A percentile compares a stretch with the other conserved stretches of the same genome.
Evolutionary conservation across 2,329 filamentous ascomycete genomes (phyloP).

Genomic region (Claviceps sp.): DNA sequence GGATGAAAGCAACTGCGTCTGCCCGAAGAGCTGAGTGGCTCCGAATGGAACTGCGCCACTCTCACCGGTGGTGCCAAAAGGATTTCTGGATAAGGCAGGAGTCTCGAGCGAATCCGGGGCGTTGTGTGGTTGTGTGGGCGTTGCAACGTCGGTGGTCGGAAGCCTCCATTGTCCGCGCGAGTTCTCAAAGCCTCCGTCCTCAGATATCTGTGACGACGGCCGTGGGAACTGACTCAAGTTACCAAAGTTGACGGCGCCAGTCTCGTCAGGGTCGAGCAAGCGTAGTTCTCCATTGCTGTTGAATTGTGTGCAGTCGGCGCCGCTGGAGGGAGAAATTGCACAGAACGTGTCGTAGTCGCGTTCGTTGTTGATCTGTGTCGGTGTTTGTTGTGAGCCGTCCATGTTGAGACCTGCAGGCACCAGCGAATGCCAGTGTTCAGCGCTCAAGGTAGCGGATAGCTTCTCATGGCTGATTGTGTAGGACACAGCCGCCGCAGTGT

Average conservation of each 20-base stretch:
- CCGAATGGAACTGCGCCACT: conserved; percentile 22
- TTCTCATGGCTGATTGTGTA: conserved; percentile 8
- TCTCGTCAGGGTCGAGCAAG: conserved; percentile 33
- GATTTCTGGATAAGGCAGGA: conserved; percentile 33
- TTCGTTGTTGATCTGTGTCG: conserved; percentile 42
- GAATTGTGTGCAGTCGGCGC: conserved; percentile 14
- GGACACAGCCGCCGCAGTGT: background rate
- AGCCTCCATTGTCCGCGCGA: conserved; percentile 26
- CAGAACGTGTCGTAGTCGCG: conserved; percentile 39
- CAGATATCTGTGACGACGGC: conserved; percentile 28
- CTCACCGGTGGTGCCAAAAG: conserved; percentile 27
- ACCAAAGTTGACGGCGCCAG: conserved; percentile 35
- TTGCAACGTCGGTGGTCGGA: conserved; percentile 19
- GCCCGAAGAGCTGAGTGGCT: conserved; percentile 38
- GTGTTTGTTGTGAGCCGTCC: conserved; percentile 37
- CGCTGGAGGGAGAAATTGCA: conserved; percentile 16
- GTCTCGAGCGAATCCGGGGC: conserved; percentile 29
- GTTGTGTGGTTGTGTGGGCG: conserved; percentile 17
- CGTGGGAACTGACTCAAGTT: conserved; percentile 21
- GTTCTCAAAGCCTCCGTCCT: conserved; percentile 26
- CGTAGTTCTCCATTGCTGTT: conserved; percentile 17
- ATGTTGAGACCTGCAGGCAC: conserved; percentile 14
- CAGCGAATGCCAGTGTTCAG: background rate
- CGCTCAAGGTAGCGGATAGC: background rate
- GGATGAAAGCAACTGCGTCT: conserved; percentile 41